These are phyloP conservation scores for Jaltomata sinuosa DNA, from an alignment of 257 asterid genomes.

Conservation along the genomic window DNA sequence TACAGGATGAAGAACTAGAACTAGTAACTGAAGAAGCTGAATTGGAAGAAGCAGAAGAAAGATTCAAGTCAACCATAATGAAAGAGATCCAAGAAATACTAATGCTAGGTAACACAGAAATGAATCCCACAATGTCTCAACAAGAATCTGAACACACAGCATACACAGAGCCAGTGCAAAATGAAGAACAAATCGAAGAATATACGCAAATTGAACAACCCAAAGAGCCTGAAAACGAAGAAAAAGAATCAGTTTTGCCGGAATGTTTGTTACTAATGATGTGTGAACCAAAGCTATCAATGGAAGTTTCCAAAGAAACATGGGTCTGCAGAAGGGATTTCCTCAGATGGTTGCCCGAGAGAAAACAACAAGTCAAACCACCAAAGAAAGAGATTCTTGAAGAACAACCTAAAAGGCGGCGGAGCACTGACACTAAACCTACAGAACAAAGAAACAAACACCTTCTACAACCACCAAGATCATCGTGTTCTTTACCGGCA, in stretches of 20 bases:
- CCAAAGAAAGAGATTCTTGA: not conserved
- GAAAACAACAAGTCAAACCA: constrained; percentile 7
- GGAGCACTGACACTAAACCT: not conserved
- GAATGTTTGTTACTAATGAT: constrained; percentile 87
- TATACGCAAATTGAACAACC: not conserved
- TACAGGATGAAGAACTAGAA: constrained; percentile 18
- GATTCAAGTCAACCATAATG: constrained; percentile 2
- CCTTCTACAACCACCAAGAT: constrained; percentile 30
- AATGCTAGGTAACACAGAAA: not conserved
- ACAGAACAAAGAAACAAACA: not conserved
- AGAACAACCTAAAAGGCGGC: constrained; percentile 2
- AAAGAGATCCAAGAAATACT: not conserved
- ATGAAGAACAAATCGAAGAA: not conserved
- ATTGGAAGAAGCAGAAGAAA: constrained; percentile 10
- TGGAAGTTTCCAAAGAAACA: constrained; percentile 96
- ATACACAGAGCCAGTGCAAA: not conserved
- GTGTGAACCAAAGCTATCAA: constrained; percentile 93
- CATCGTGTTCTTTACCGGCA: constrained; percentile 60
- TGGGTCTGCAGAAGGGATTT: constrained; percentile 95
- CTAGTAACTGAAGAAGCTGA: constrained; percentile 8
- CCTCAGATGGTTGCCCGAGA: constrained; percentile 69
- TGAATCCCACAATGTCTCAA: not conserved
- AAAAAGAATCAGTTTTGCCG: constrained; percentile 34
- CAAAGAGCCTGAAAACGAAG: constrained; percentile 1
- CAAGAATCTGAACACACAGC: not conserved